Evolutionary conservation across 192 early-diverging fungal species (phyloP), one percentile per base, ranked within the genome.

Genomic region (Chytriomyces sp.): DNA sequence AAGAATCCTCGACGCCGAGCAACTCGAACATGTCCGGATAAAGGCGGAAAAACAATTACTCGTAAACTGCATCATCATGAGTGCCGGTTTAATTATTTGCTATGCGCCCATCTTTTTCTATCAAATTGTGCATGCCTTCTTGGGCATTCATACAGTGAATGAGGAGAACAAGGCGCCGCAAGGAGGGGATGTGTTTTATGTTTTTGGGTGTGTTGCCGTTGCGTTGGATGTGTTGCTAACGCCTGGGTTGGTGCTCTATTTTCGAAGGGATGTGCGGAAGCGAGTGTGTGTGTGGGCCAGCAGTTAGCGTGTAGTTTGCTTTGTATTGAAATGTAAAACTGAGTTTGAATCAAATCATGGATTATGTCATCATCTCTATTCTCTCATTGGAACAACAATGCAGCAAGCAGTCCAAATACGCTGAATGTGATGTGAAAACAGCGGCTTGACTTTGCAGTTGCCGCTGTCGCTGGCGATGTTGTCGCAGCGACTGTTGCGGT

Each of bases 61-160:
- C 11, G 50, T 45, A 2, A 75, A 50, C 16, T 75, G 73, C 46
- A 8, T 64, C 20, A 9, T 66, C 11, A 23, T 75, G 61, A 48
- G 50, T 24, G 10, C 28, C 7, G 20, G 24, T 5, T 7, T 75
- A 5, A 16, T 75, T 11, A 9, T 75, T 23, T 64, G 23, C 60
- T 75, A 75, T 46, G 44, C 48, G 8, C 73, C 73, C 10, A 65
- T 75, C 62, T 65, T 50, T 35, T 16, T 45, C 23, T 75, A 50
- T 28, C 20, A 65, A 10, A 47, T 75, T 10, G 66, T 28, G 1
- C 18, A 11, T 35, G 10, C 10, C 16, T 18, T 68, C 24, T 10
- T 35, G 11, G 26, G 66, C 18, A 26, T 11, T 3, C 2, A 35
- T 35, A 20, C 63, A 0, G 43, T 68, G 47, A n/a, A 26, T 13